Evolutionary conservation across 768 basidiomycete genomes (phyloP), one percentile per base, ranked within the genome.

Genomic region (Dendrothele bispora): DNA sequence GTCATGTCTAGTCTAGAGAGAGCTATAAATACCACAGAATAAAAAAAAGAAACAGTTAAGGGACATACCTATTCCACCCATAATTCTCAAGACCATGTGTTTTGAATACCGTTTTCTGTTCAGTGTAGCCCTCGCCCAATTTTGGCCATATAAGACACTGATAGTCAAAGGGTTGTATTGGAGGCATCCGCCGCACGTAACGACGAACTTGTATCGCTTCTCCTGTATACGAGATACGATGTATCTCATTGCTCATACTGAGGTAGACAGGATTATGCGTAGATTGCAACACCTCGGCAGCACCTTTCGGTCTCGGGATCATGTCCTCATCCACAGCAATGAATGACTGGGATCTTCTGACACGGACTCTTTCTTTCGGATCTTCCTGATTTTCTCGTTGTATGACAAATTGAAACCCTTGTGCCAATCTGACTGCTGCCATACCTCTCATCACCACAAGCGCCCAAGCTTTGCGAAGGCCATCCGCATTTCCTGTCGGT

Each of bases 191-290:
- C 21, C 93, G 79, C 22, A 91, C 86, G 61, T 92, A 93, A 32
- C 91, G 77, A 56, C 86, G 79, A 15, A 98, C 92, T 58, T 92
- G 87, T 50, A 98, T 90, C 14, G 83, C 79, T 57, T 94, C 88
- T n/a, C 90, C 89, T 37, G 86, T 90, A 58, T 94, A 98, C 34
- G 87, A 85, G 51, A 99, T 84, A 21, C 88, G 77, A 65, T 98
- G 95, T 35, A 98, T 92, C 66, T 95, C 91, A 61, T 98, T 95
- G 61, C 86, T 87, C 82, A 95, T 94, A 56, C 91, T 91, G 45
- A 98, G 75, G 69, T 88, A 98, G 6, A 97, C 85, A 1, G 93
- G 86, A 42, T 87, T 82, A 30, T 65, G 66, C 32, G 84, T 78
- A 22, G 43, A 38, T 21, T 67, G 70, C 55, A 86, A 70, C 42